phyloP scores from a whole-genome alignment of 2,329 filamentous ascomycete species.

The Colletotrichum liriopes region DNA sequence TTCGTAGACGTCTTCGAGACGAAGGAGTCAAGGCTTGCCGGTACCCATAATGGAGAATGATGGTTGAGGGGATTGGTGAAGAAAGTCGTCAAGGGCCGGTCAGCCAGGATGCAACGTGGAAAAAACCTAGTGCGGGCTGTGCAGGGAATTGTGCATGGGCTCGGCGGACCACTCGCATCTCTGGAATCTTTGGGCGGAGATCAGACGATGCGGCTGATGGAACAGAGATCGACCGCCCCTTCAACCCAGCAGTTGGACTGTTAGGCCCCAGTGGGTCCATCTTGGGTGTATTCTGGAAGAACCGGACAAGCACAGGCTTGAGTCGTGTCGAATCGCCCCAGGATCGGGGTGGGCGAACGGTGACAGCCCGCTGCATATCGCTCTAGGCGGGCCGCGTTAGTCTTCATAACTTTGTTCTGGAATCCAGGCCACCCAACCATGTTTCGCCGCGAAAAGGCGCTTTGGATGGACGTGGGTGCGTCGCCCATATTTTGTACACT shows the following conservation, averaged over 20 bases:
- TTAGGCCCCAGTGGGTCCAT: conserved; percentile 12
- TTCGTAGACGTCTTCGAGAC: conserved; percentile 5
- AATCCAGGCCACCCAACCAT: conserved; percentile 16
- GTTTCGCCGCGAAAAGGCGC: conserved; percentile 3
- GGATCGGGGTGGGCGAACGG: background rate
- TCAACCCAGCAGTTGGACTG: conserved; percentile 1
- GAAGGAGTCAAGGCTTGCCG: conserved; percentile 16
- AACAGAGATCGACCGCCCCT: conserved; percentile 41
- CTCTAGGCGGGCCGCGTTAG: conserved; percentile 19
- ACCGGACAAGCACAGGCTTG: background rate
- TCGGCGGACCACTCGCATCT: conserved; percentile 43
- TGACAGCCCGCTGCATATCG: conserved; percentile 1
- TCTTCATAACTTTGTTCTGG: conserved; percentile 23
- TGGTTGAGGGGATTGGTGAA: conserved; percentile 21
- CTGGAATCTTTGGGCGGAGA: conserved; percentile 38
- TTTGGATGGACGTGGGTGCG: conserved; percentile 7
- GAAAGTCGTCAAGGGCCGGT: conserved; percentile 37
- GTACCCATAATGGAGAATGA: conserved; percentile 11
- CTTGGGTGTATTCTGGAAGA: conserved; percentile 20
- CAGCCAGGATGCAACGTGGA: conserved; percentile 41
- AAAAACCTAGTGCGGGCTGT: conserved; percentile 35
- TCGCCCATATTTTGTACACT: background rate
- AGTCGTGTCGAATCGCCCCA: background rate
- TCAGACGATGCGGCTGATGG: conserved; percentile 44
- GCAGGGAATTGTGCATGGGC: conserved; percentile 39